Evolutionary conservation across 2,329 filamentous ascomycete species (phyloP), one percentile per base, ranked within the genome.

Genomic region (Stemphylium lycopersici): DNA sequence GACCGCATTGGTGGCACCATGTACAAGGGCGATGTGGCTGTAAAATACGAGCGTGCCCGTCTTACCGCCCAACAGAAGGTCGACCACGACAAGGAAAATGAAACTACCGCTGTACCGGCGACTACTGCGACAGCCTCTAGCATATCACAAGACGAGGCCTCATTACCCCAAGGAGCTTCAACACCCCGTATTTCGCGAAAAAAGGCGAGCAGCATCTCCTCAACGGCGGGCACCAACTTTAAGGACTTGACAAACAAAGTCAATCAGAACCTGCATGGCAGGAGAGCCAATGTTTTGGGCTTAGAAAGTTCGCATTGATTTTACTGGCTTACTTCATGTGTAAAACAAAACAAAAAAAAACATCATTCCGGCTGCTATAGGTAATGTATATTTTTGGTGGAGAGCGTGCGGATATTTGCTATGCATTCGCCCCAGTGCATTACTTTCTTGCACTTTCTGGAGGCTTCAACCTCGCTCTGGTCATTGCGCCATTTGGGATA

Each of bases 1-100:
- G 95, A 99, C 74, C 82, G 84, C 41, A 71, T 92, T 24, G 80
- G 96, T 18, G 87, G 88, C 46, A 99, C 95, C 20, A 89, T 86
- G 76, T 97, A 92, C 87, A 86, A 84, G 55, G 87, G 80, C 61
- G 86, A 85, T 68, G 84, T 83, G 32, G 80, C 77, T 60, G 79
- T 80, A 32, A 80, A 84, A 47, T 88, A 88, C 58, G 83, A 86
- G 71, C 79, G 83, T 41, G 78, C 81, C 26, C 79, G 81, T 26
- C 75, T 81, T 16, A 78, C 79, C 2, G 85, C 84, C 3, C 83
- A 87, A 68, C 82, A 80, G 61, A 82, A 84, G 61, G 61, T 85
- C 4, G 82, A 86, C 36, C 74, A 78, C 16, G 82, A 84, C 39
- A 69, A 72, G 7, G 69, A 73, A 70, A 61, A 68, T 56, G 62